phyloP scores from a whole-genome alignment of 1,139 yeast species.

The Sugiyamaella paludigena region DNA sequence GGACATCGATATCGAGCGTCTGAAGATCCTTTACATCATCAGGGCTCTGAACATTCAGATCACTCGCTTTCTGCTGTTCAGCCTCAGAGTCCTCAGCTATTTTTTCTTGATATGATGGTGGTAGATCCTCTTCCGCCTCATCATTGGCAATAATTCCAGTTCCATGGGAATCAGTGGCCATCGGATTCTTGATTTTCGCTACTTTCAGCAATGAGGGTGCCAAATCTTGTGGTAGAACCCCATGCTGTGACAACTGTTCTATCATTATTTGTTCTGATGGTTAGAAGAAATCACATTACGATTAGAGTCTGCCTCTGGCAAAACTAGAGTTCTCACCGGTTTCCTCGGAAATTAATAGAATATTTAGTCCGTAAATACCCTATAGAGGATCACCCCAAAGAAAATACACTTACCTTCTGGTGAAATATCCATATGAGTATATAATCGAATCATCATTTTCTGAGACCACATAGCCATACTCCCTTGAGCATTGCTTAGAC shows the following conservation, averaged over 20 bases:
- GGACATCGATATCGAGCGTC: constrained; percentile 64
- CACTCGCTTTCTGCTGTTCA: constrained; percentile 13
- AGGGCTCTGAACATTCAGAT: constrained; percentile 33
- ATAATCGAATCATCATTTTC: constrained; percentile 65
- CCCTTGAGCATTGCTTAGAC: constrained; percentile 68
- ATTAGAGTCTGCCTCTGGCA: too few species aligned
- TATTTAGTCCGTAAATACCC: too few species aligned
- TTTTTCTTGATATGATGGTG: constrained; percentile 1
- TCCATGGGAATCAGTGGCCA: constrained; percentile 19
- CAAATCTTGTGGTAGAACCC: constrained; percentile 71
- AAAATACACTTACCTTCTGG: constrained; percentile 47
- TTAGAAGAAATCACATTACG: background rate
- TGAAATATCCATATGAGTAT: constrained; percentile 73
- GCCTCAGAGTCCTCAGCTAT: constrained; percentile 3
- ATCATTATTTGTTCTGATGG: constrained; percentile 73
- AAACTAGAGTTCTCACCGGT: too few species aligned
- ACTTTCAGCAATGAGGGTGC: constrained; percentile 46
- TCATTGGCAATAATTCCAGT: constrained; percentile 8
- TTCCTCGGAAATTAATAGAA: too few species aligned
- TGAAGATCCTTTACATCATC: constrained; percentile 40
- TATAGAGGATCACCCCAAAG: too few species aligned
- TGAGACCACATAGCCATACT: constrained; percentile 86
- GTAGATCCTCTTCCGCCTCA: constrained; percentile 12
- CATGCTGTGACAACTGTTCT: constrained; percentile 80
- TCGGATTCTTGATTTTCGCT: constrained; percentile 33